Evolutionary conservation across 2,329 filamentous ascomycete genomes (phyloP), one percentile per base, ranked within the genome.

Genomic region (Tolypocladium guangdongense): DNA sequence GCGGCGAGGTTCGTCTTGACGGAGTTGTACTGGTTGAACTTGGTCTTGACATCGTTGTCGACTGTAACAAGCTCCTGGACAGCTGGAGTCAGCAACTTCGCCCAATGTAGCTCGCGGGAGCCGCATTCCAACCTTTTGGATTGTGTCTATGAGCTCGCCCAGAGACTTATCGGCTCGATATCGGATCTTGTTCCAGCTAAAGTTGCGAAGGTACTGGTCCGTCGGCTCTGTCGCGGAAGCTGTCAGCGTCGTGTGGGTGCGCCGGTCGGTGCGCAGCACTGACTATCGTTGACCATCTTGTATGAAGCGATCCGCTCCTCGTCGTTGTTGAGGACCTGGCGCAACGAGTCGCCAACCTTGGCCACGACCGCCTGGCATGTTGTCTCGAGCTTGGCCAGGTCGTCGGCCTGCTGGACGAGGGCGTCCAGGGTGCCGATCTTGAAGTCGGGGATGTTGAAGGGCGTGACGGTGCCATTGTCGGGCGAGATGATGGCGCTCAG

Each of bases 371-470:
- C 81, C 70, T 91, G 83, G 68, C 90, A 96, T 37, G 81, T 79
- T 37, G 78, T 70, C 60, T 95, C 89, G 51, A 97, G 83, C 81
- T 96, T 97, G 55, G 85, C 80, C 52, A 99, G 77, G 66, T 97
- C 93, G 66, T 99, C 93, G 54, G 93, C 93, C 71, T 99, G 92
- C 73, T 96, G 89, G 46, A 99, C 90, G 54, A 99, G 78, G 39
- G 88, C 90, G 73, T 99, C 93, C 38, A 99, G 80, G 0, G 93
- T 96, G 55, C 93, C 93, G 68, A 99, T 95, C 77, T 97, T 99
- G 80, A 99, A 96, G 59, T 90, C 86, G 22, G 93, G 93, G 58
- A 97, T 87, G 54, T 81, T 75, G 67, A 97, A 96, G 2, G 84
- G 83, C 51, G 83, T 75, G 47, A 90, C 86, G 51, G 80, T 82